These are phyloP conservation scores for Claviceps sorghi DNA, from an alignment of 2,329 filamentous ascomycete species.

Conservation along the genomic window DNA sequence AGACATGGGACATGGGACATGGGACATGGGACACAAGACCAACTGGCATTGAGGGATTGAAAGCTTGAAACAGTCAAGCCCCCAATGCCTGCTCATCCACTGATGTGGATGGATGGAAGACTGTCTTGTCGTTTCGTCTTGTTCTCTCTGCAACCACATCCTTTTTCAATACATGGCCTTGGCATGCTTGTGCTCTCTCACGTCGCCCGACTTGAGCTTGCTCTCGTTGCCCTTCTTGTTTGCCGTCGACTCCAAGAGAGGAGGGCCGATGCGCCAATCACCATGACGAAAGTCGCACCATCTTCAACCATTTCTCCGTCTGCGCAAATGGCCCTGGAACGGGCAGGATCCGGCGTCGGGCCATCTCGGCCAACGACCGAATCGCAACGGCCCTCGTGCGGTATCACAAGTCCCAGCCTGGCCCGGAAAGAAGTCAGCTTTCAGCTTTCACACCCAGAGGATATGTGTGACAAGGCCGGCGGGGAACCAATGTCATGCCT, in stretches of 20 bases:
- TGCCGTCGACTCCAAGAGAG: no score
- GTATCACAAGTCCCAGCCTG: not conserved
- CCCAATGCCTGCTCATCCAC: not conserved
- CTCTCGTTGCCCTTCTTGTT: no score
- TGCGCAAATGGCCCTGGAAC: no score
- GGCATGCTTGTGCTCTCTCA: not conserved
- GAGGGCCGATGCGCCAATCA: not conserved
- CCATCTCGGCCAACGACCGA: not conserved
- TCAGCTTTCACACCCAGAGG: not conserved
- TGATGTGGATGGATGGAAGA: not conserved
- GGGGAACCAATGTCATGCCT: not conserved
- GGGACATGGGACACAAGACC: no score
- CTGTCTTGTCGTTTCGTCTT: not conserved
- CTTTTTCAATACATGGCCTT: not conserved
- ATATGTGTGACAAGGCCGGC: not conserved
- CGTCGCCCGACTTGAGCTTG: not conserved
- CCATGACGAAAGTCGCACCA: not conserved
- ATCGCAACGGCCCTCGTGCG: not conserved
- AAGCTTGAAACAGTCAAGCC: no score
- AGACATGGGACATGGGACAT: no score
- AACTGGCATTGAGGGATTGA: not conserved
- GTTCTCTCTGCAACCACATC: not conserved
- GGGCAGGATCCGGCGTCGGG: no score
- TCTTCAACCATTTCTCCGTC: no score
- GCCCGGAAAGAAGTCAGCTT: not conserved